Percentiles rank a stretch among this genome's conserved stretches.
These are phyloP conservation scores for Tetrapyrgos nigripes DNA, from an alignment of 1,284 basidiomycete species.

Conservation along the genomic window DNA sequence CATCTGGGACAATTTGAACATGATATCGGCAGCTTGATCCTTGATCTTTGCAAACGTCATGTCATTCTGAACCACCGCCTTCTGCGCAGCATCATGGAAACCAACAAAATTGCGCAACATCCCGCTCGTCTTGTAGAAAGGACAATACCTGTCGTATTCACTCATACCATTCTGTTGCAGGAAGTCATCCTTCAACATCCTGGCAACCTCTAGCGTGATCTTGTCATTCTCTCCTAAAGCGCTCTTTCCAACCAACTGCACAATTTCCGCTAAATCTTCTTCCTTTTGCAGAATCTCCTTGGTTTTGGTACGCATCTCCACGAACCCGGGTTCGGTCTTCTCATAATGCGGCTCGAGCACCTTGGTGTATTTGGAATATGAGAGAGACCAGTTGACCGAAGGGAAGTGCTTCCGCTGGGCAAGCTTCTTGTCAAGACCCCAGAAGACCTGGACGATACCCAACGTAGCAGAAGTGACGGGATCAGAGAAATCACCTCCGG, in stretches of 20 bases:
- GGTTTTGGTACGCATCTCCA: conserved; percentile 89
- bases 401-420: conserved; percentile 99
- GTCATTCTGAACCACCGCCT: conserved; percentile 85
- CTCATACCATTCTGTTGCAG: conserved; percentile 99
- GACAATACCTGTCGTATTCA: conserved; percentile 97
- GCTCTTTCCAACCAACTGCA: conserved; percentile 98
- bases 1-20: conserved; percentile 98
- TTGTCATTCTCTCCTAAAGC: conserved; percentile 98
- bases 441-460: conserved; percentile 99
- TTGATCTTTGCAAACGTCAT: conserved; percentile 94
- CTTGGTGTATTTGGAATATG: conserved; percentile 98
- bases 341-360: conserved; percentile 96
- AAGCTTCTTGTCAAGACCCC: conserved; percentile 95
- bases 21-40: conserved; percentile 86
- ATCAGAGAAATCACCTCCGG: conserved; percentile 99
- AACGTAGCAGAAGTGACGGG: conserved; percentile 98
- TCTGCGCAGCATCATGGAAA: conserved; percentile 92
- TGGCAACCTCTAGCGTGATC: conserved; percentile 97
- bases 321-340: conserved; percentile 89
- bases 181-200: conserved; percentile 98
- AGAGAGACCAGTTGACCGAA: conserved; percentile 98
- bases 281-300: conserved; percentile 99
- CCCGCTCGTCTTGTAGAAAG: conserved; percentile 97
- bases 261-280: conserved; percentile 97
- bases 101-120: conserved; percentile 97